phyloP scores from a whole-genome alignment of 495 filamentous ascomycete genomes.

The Xylona heveae region DNA sequence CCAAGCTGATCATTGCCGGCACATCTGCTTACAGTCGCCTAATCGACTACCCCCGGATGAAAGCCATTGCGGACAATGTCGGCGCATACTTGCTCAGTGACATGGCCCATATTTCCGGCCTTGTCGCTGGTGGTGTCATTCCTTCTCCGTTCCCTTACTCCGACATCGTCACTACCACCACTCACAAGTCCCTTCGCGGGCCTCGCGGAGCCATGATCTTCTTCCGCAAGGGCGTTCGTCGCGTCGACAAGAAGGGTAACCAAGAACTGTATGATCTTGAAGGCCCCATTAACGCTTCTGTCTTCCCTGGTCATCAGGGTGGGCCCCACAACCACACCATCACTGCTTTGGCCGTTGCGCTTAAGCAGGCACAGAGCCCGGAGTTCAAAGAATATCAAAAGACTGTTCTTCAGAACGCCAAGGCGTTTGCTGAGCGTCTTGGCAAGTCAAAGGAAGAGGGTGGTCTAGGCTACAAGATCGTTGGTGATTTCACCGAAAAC shows the following conservation, averaged over 20 bases:
- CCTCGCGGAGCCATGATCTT: constrained; percentile 97
- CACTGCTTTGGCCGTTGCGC: constrained; percentile 77
- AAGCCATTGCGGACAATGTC: constrained; percentile 69
- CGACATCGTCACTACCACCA: constrained; percentile 95
- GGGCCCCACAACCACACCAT: constrained; percentile 99
- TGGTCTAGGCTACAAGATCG: constrained; percentile 72
- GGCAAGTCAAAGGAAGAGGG: constrained; percentile 50
- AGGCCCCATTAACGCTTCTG: constrained; percentile 81
- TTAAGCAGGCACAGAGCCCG: constrained; percentile 76
- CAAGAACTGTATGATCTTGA: constrained; percentile 80
- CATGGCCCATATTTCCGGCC: constrained; percentile 95
- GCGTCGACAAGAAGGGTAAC: constrained; percentile 63
- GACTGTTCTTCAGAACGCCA: constrained; percentile 69
- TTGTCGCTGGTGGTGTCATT: constrained; percentile 79
- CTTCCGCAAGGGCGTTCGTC: constrained; percentile 76
- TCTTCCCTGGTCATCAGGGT: constrained; percentile 98
- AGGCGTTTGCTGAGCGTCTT: constrained; percentile 59
- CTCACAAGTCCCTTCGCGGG: constrained; percentile 88
- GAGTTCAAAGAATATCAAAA: constrained; percentile 82
- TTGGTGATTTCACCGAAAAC: constrained; percentile 89
- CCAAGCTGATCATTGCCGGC: constrained; percentile 87
- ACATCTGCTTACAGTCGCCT: constrained; percentile 87
- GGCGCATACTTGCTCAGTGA: constrained; percentile 83
- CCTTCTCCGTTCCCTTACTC: constrained; percentile 74
- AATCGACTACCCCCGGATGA: constrained; percentile 81